A percentile compares a stretch with the other conserved stretches of the same genome.
phyloP scores from a whole-genome alignment of 768 basidiomycete species.

The Kwoniella newhampshirensis region DNA sequence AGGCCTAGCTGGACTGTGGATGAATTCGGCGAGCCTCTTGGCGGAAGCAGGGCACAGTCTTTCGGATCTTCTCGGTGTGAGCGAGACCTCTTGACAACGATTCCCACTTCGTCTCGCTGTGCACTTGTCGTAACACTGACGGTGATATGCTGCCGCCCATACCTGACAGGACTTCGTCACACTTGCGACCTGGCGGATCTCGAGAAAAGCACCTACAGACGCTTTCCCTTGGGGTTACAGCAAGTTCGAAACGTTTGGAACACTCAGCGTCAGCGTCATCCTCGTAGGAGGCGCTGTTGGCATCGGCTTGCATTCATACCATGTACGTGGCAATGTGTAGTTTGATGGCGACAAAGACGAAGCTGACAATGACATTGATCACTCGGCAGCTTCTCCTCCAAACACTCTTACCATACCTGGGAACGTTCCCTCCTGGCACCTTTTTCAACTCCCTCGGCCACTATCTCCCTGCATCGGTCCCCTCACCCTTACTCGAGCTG shows the following conservation, averaged over 20 bases:
- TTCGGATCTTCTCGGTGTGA: constrained; percentile 50
- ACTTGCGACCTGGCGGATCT: constrained; percentile 81
- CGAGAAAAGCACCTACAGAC: constrained; percentile 73
- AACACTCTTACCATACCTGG: constrained; percentile 66
- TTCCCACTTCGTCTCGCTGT: neutral
- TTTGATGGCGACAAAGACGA: too few species aligned
- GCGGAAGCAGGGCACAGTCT: constrained; percentile 83
- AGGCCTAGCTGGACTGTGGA: constrained; percentile 79
- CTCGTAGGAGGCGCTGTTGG: constrained; percentile 57
- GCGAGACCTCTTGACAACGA: constrained; percentile 5
- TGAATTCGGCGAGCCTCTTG: constrained; percentile 83
- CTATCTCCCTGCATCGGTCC: constrained; percentile 47
- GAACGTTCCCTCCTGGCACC: constrained; percentile 65
- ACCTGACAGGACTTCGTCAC: constrained; percentile 71
- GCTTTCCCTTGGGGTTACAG: constrained; percentile 56
- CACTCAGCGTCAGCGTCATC: constrained; percentile 81
- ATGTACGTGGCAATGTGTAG: constrained; percentile 34
- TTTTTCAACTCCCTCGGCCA: constrained; percentile 36
- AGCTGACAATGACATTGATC: too few species aligned
- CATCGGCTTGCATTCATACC: constrained; percentile 79
- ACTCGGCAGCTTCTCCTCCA: constrained; percentile 75
- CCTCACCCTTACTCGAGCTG: constrained; percentile 51
- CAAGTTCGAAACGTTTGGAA: constrained; percentile 94
- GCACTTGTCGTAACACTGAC: neutral
- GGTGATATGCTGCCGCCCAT: neutral